phyloP scores from a whole-genome alignment of 2,329 filamentous ascomycete species.

The Lithohypha guttulata region DNA sequence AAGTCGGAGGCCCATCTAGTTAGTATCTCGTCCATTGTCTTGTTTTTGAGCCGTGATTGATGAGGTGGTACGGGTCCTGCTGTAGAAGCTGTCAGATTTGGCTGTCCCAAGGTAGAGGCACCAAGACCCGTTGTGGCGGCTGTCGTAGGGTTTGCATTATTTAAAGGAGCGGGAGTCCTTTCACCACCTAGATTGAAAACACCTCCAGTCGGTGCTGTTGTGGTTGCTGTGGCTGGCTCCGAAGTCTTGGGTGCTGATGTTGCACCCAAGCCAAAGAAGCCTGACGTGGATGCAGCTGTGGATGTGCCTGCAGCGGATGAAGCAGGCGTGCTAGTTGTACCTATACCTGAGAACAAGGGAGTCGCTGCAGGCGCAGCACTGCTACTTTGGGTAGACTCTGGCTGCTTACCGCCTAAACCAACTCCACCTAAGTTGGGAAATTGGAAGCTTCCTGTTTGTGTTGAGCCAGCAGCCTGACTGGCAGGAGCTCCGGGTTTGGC shows the following conservation, averaged over 20 bases:
- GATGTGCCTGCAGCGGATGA: slow-evolving; percentile 10
- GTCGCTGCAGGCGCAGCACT: slow-evolving; percentile 8
- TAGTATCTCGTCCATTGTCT: slow-evolving; percentile 98
- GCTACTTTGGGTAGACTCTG: slow-evolving; percentile 10
- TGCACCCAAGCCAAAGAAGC: not conserved
- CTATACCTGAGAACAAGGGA: slow-evolving; percentile 5
- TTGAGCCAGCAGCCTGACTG: slow-evolving; percentile 8
- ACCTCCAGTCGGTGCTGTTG: slow-evolving; percentile 22
- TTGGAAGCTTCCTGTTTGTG: slow-evolving; percentile 6
- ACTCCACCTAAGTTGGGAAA: slow-evolving; percentile 13
- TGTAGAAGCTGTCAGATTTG: slow-evolving; percentile 59
- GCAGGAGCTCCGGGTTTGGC: slow-evolving; percentile 13
- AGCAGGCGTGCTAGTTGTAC: slow-evolving; percentile 7
- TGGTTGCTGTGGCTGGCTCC: slow-evolving; percentile 13
- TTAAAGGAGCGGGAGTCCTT: slow-evolving; percentile 12
- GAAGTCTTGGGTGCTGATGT: slow-evolving; percentile 13
- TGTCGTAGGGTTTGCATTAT: slow-evolving; percentile 5
- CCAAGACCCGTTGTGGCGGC: slow-evolving; percentile 4
- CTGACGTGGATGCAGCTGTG: slow-evolving; percentile 16
- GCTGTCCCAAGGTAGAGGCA: slow-evolving; percentile 12
- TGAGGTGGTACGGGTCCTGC: slow-evolving; percentile 66
- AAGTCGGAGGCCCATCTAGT: slow-evolving; percentile 93
- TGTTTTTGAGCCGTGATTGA: slow-evolving; percentile 87
- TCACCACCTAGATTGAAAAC: slow-evolving; percentile 13
- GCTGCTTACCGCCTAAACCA: slow-evolving; percentile 6